These are phyloP conservation scores for Didymella exigua DNA, from an alignment of 2,329 filamentous ascomycete genomes.

Conservation along the genomic window DNA sequence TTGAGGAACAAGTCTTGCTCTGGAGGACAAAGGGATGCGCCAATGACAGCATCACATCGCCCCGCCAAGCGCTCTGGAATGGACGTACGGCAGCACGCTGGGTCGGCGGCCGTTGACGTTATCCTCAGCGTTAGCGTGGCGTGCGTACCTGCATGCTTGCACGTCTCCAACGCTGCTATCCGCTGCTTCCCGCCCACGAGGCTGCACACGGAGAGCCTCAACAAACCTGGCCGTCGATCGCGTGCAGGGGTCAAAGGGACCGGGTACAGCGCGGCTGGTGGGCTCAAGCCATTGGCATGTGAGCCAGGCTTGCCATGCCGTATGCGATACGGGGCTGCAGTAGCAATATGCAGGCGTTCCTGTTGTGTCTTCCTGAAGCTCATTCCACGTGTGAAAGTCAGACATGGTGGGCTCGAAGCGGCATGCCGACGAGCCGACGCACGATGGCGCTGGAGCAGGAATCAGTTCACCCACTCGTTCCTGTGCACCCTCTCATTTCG, in stretches of 20 bases:
- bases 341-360: conserved; percentile 22
- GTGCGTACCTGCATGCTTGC: conserved; percentile 6
- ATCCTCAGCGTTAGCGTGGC: conserved; percentile 6
- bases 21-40: conserved; percentile 17
- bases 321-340: conserved; percentile 15
- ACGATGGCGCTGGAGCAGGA: conserved; percentile 21
- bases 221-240: conserved; percentile 6
- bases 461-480: conserved; percentile 30
- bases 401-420: conserved; percentile 21
- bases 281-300: neutral
- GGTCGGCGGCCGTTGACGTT: conserved; percentile 4
- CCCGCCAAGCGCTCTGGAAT: conserved; percentile 33
- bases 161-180: conserved; percentile 16
- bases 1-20: conserved; percentile 22
- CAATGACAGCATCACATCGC: conserved; percentile 18
- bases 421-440: conserved; percentile 24
- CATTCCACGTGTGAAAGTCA: conserved; percentile 38
- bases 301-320: conserved; percentile 13
- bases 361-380: conserved; percentile 33
- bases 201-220: conserved; percentile 11
- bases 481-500: conserved; percentile 34
- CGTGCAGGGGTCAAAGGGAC: neutral
- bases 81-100: conserved; percentile 20
- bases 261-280: neutral
- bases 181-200: conserved; percentile 16